phyloP scores from a whole-genome alignment of 768 basidiomycete species.

The Tulasnella sp. region DNA sequence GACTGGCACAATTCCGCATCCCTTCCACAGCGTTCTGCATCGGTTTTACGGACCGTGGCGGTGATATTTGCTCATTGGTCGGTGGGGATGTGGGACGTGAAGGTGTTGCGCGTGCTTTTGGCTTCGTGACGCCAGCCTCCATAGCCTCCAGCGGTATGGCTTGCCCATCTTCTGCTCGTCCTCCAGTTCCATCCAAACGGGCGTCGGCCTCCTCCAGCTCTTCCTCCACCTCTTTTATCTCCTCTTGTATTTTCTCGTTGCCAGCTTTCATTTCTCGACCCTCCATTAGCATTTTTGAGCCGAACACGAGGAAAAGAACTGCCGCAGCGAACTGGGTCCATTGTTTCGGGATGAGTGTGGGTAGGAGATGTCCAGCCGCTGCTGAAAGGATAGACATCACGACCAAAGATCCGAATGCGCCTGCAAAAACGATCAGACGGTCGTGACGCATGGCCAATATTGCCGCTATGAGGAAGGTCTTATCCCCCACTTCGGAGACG shows the following conservation, averaged over 20 bases:
- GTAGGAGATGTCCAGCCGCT: constrained; percentile 86
- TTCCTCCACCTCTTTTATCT: constrained; percentile 93
- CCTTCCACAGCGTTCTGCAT: too few species aligned
- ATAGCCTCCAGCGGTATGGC: constrained; percentile 66
- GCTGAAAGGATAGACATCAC: constrained; percentile 94
- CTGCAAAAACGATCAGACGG: constrained; percentile 75
- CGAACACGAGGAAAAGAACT: constrained; percentile 84
- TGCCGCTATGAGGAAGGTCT: constrained; percentile 82
- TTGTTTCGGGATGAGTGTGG: constrained; percentile 68
- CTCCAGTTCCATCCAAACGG: constrained; percentile 40
- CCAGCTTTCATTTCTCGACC: constrained; percentile 74
- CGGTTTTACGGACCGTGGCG: too few species aligned
- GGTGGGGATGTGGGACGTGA: constrained; percentile 10
- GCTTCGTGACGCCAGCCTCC: constrained; percentile 56
- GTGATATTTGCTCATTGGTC: neutral
- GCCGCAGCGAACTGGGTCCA: constrained; percentile 74
- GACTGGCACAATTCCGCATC: too few species aligned
- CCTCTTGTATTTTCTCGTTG: constrained; percentile 80
- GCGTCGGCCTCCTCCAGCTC: constrained; percentile 75
- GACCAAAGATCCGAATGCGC: constrained; percentile 81
- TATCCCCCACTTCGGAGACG: constrained; percentile 91
- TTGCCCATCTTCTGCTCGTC: constrained; percentile 38
- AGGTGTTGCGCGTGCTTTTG: neutral
- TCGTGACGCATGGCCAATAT: constrained; percentile 82
- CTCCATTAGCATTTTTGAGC: constrained; percentile 83